These are phyloP conservation scores for Skeletonema marinoi DNA, from an alignment of 108 stramenopile genomes.

Conservation along the genomic window DNA sequence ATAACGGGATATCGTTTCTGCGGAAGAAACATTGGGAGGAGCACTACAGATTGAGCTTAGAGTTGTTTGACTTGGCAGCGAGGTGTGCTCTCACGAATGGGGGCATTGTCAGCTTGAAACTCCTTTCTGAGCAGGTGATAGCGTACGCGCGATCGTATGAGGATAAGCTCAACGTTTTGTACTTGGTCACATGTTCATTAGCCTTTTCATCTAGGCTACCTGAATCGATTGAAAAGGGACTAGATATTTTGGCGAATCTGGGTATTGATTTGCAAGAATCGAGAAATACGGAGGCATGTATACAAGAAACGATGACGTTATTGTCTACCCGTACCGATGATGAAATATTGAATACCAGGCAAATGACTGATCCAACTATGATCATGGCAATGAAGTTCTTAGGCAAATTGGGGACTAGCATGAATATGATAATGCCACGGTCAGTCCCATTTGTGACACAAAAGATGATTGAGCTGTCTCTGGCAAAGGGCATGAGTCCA, in stretches of 20 bases:
- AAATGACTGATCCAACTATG: conserved; percentile 13
- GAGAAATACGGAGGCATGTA: neutral
- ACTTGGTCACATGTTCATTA: neutral
- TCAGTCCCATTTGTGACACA: neutral
- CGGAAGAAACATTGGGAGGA: too few species aligned
- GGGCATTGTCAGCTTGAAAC: neutral
- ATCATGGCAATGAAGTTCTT: conserved; percentile 20
- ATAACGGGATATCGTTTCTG: too few species aligned
- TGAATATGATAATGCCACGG: neutral
- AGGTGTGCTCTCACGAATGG: conserved; percentile 8
- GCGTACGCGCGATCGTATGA: neutral
- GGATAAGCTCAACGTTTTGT: conserved; percentile 7
- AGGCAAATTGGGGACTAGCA: neutral
- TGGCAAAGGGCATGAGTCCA: conserved; percentile 2
- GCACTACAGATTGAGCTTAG: too few species aligned
- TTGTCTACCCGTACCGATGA: neutral
- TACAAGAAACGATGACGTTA: neutral
- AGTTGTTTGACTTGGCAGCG: neutral
- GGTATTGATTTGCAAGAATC: conserved; percentile 1
- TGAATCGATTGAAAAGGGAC: neutral
- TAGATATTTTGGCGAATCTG: neutral
- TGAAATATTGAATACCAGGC: conserved; percentile 4
- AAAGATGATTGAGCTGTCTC: conserved; percentile 8
- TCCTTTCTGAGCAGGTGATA: conserved; percentile 2
- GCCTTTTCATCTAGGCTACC: neutral